Percentiles rank a stretch among this genome's conserved stretches.
Conservation (phyloP, 2,329 filamentous ascomycete genomes). For the Aspergillus calidoustus region DNA sequence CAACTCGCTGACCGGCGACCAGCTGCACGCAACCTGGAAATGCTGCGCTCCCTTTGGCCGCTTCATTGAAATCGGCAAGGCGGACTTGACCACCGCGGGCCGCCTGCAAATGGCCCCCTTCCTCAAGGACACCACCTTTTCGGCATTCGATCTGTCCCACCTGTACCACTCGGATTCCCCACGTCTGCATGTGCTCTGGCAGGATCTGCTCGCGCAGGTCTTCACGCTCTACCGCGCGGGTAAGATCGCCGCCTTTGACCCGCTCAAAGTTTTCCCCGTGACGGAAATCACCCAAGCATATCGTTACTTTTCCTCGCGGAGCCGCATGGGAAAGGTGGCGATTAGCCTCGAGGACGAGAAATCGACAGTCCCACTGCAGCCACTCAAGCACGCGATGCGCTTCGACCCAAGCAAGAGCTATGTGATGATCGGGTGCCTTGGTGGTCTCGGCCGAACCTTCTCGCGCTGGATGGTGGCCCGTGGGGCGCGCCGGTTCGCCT, state of each 20-base stretch:
- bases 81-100: not conserved
- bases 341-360: not conserved
- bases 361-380: not conserved
- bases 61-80: constrained; percentile 23
- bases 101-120: not conserved
- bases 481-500: constrained; percentile 36
- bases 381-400: not conserved
- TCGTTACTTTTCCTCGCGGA: not conserved
- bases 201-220: constrained; percentile 1
- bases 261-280: not conserved
- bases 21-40: constrained; percentile 13
- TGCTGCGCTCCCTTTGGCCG: constrained; percentile 16
- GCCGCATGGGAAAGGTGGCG: constrained; percentile 2
- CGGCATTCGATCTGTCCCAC: constrained; percentile 16
- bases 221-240: not conserved
- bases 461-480: constrained; percentile 21
- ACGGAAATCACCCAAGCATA: not conserved
- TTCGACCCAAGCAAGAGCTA: constrained; percentile 39
- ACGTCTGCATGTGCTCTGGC: constrained; percentile 27
- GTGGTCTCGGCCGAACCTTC: constrained; percentile 58
- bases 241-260: not conserved
- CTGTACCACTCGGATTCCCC: not conserved
- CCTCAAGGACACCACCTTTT: not conserved
- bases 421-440: constrained; percentile 59
- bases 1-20: constrained; percentile 21